Percentiles rank a stretch among this genome's conserved stretches.
Conservation (phyloP, 148 eudicot species). For the Heliamphora exappendiculata region DNA sequence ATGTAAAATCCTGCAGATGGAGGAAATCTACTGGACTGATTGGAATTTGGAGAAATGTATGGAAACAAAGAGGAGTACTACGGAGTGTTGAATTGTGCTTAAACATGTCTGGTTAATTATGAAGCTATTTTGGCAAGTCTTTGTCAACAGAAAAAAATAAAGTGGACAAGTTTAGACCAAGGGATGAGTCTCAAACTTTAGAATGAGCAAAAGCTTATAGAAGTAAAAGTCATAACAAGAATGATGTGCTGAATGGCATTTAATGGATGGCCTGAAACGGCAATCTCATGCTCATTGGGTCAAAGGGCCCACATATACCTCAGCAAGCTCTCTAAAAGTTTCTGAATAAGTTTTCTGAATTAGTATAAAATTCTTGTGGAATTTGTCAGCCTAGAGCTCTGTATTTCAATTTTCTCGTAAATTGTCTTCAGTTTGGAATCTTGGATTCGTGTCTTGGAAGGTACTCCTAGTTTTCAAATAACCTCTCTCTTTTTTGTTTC, state of each 20-base stretch:
- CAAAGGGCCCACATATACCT: background rate
- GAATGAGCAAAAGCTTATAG: background rate
- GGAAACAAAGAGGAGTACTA: too few relatives aligned
- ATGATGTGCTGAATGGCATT: background rate
- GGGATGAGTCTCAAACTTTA: background rate
- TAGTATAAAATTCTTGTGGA: background rate
- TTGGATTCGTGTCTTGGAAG: slow-evolving; percentile 2
- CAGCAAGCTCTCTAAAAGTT: background rate
- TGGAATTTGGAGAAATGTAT: too few relatives aligned
- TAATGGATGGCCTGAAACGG: background rate
- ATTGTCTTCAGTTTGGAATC: background rate
- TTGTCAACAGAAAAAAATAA: background rate
- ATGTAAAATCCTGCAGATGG: too few relatives aligned
- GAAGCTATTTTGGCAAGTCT: background rate
- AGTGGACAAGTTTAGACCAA: background rate
- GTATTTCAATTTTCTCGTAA: background rate
- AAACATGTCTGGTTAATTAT: background rate
- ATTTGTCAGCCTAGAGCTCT: background rate
- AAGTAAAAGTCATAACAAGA: background rate
- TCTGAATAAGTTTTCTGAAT: background rate
- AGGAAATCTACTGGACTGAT: too few relatives aligned
- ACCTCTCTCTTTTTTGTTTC: background rate
- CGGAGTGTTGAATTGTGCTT: background rate
- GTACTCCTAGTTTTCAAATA: background rate
- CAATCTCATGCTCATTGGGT: background rate